Evolutionary conservation across 1,284 basidiomycete species (phyloP), one percentile per base, ranked within the genome.

Genomic region (Puccinia triticina): DNA sequence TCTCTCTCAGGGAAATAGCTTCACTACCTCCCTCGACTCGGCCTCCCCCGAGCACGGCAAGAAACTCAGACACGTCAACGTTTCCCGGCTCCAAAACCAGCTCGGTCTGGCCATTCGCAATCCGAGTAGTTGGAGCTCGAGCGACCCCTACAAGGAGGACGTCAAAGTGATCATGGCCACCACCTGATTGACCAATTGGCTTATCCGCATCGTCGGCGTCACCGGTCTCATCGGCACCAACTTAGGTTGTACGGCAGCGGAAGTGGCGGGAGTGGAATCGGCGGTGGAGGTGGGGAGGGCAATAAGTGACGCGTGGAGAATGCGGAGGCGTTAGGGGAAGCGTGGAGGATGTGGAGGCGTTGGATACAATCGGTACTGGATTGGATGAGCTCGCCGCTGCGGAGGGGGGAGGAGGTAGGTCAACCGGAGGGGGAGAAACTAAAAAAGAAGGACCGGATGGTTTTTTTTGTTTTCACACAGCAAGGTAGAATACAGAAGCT

Each of bases 1-100:
- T 90, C 90, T 97, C 71, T 94, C 94, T n/a, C 94, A 96, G 85
- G 94, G 94, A 5, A 94, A 93, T 74, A 96, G 95, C 88, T 91
- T 98, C 79, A 96, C 94, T 0, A 94, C 96, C 85, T 91, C 96
- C 84, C 91, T 97, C 73, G 95, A 97, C 86, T 91, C 94, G 16
- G 91, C 95, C 0, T 90, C 91, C 14, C 89, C 90, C 1, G 95
- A 98, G 86, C 90, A 97, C 10, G 90, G 92, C 75, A 96, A 96
- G 87, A 90, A 92, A 0, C 91, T 93, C 4, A 93, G 93, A 85
- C 90, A 90, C 11, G 94, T 91, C 0, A 93, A 92, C 16, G 89
- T 93, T 23, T 91, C 92, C 82, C 95, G 95, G 86, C 89, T 98
- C 23, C 95, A 97, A 87, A 94, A 93, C 82, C 88, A 97, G 76